Conservation (phyloP, 805 yeast species). For the Tetrapisispora phaffii region DNA sequence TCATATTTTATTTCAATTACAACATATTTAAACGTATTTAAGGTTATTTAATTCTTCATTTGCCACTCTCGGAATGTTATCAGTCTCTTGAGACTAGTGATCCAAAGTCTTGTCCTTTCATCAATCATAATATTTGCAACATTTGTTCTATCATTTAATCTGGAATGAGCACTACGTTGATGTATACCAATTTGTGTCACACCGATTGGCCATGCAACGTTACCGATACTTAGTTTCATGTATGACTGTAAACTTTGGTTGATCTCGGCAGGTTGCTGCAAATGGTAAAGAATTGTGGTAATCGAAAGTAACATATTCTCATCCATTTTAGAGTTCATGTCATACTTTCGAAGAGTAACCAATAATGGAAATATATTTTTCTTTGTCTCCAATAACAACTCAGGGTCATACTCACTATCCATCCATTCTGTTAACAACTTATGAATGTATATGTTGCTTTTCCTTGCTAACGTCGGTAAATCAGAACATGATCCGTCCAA, state of each 20-base stretch:
- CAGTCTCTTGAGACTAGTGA: slow-evolving; percentile 61
- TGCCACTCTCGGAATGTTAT: slow-evolving; percentile 40
- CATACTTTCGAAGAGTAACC: slow-evolving; percentile 40
- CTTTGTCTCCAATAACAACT: slow-evolving; percentile 38
- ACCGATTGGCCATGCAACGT: slow-evolving; percentile 90
- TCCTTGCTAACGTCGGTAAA: slow-evolving; percentile 27
- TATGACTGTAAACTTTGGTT: slow-evolving; percentile 45
- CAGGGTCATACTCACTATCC: slow-evolving; percentile 12
- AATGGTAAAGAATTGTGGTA: slow-evolving; percentile 46
- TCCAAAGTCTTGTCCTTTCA: slow-evolving; percentile 68
- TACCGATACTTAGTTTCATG: slow-evolving; percentile 70
- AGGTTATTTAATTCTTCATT: not conserved
- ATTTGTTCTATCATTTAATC: slow-evolving; percentile 28
- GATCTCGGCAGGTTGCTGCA: slow-evolving; percentile 39
- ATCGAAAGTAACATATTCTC: slow-evolving; percentile 42
- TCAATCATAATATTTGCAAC: slow-evolving; percentile 69
- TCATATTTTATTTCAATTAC: too few relatives aligned
- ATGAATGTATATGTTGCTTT: slow-evolving; percentile 36
- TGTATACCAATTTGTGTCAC: slow-evolving; percentile 73
- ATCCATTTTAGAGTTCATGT: slow-evolving; percentile 18
- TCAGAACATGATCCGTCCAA: not conserved
- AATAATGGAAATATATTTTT: slow-evolving; percentile 42
- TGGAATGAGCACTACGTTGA: slow-evolving; percentile 53
- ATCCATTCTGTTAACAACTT: slow-evolving; percentile 33
- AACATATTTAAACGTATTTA: too few relatives aligned